Evolutionary conservation across 2,329 filamentous ascomycete species (phyloP).

Genomic region (Pseudogymnoascus sp.): DNA sequence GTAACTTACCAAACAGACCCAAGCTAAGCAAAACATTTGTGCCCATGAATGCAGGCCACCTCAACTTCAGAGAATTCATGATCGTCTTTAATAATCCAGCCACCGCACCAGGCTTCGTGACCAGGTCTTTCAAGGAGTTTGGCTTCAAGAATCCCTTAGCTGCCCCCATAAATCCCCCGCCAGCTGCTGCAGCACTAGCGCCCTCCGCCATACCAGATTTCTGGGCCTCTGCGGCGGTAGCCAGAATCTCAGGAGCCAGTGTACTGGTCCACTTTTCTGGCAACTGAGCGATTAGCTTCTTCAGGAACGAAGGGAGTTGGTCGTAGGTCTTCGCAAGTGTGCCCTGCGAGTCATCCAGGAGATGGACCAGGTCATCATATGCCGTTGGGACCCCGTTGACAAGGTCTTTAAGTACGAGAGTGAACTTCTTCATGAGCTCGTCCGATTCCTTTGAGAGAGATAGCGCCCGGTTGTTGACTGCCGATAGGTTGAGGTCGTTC

Average conservation of each 20-base stretch:
- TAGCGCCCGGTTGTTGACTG: constrained; percentile 78
- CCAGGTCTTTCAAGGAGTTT: constrained; percentile 65
- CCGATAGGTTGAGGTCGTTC: constrained; percentile 73
- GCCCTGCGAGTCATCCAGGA: constrained; percentile 54
- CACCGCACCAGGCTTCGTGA: constrained; percentile 80
- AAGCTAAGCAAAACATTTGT: constrained; percentile 88
- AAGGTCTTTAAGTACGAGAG: constrained; percentile 82
- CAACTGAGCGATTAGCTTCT: constrained; percentile 78
- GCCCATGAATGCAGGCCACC: constrained; percentile 85
- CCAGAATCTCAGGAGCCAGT: constrained; percentile 73
- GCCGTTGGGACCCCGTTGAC: constrained; percentile 89
- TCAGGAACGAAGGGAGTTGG: constrained; percentile 66
- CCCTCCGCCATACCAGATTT: constrained; percentile 28
- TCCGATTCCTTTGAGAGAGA: constrained; percentile 77
- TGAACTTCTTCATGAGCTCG: constrained; percentile 75
- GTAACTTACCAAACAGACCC: constrained; percentile 68
- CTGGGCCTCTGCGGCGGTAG: constrained; percentile 67
- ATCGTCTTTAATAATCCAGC: constrained; percentile 83
- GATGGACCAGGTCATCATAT: constrained; percentile 69
- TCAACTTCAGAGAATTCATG: constrained; percentile 73
- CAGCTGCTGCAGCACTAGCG: constrained; percentile 11
- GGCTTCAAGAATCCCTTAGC: constrained; percentile 62
- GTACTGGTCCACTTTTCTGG: constrained; percentile 71
- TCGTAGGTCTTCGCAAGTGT: constrained; percentile 52
- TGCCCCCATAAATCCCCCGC: constrained; percentile 37